A percentile compares a stretch with the other conserved stretches of the same genome.
phyloP scores from a whole-genome alignment of 1,284 basidiomycete species.

The Termitomyces sp. region DNA sequence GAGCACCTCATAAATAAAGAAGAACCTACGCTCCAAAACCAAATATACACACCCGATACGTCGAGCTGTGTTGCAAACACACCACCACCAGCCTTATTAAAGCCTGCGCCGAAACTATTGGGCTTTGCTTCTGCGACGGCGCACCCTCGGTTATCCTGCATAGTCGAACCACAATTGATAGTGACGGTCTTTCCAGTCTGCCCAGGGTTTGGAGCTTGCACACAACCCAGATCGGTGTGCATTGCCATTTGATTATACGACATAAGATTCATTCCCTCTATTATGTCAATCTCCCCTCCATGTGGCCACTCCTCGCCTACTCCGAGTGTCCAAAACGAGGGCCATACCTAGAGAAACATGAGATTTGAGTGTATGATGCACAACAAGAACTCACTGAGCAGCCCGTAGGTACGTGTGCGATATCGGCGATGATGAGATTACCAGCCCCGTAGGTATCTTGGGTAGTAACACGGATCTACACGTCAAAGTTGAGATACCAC shows the following conservation, averaged over 20 bases:
- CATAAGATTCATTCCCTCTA: constrained; percentile 52
- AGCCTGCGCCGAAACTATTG: constrained; percentile 56
- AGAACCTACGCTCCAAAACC: constrained; percentile 70
- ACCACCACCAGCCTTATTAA: constrained; percentile 65
- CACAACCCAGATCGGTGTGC: constrained; percentile 44
- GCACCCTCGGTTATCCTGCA: constrained; percentile 48
- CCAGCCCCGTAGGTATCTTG: constrained; percentile 48
- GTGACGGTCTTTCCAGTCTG: constrained; percentile 33
- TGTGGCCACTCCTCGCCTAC: constrained; percentile 37
- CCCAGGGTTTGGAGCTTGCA: constrained; percentile 24
- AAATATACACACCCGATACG: constrained; percentile 56
- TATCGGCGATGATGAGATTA: constrained; percentile 52
- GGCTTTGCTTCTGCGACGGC: constrained; percentile 52
- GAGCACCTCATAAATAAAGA: background rate
- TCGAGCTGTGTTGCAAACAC: constrained; percentile 72
- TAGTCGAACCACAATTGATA: constrained; percentile 42
- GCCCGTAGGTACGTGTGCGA: constrained; percentile 55
- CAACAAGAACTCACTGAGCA: constrained; percentile 48
- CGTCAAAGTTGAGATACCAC: background rate
- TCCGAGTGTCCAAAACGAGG: constrained; percentile 46
- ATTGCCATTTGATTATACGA: constrained; percentile 57
- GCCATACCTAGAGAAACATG: constrained; percentile 38
- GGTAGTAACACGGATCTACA: constrained; percentile 49
- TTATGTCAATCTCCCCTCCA: constrained; percentile 50
- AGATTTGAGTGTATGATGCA: constrained; percentile 7